Evolutionary conservation across 108 stramenopile species (phyloP).

Genomic region (Cyclotella cryptica): DNA sequence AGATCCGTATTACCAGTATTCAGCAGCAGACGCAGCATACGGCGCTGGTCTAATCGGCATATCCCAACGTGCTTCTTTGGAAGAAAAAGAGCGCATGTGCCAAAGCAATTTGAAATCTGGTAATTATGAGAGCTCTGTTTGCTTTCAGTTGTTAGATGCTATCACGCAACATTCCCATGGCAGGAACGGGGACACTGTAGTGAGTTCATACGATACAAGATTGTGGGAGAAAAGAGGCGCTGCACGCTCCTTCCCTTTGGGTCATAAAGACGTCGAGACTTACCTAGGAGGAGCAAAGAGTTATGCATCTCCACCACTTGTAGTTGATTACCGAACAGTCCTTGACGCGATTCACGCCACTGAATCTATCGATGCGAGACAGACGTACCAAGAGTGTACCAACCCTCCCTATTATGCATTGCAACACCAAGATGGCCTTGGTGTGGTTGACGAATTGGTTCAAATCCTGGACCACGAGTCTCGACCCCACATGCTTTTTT

Average conservation of each 20-base stretch:
- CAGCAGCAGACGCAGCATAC: conserved; percentile 88
- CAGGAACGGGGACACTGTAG: conserved; percentile 32
- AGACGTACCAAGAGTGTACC: conserved; percentile 90
- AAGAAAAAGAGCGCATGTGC: conserved; percentile 74
- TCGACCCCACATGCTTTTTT: conserved; percentile 67
- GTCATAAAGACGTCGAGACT: conserved; percentile 88
- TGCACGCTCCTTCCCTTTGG: conserved; percentile 81
- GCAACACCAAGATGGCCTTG: conserved; percentile 89
- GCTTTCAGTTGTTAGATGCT: conserved; percentile 83
- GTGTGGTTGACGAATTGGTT: conserved; percentile 83
- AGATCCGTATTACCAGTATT: conserved; percentile 93
- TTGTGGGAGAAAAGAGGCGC: conserved; percentile 52
- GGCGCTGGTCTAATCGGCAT: conserved; percentile 84
- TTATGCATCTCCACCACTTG: conserved; percentile 33
- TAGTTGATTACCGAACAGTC: conserved; percentile 52
- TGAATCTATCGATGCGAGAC: conserved; percentile 63
- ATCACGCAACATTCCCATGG: conserved; percentile 74
- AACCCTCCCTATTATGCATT: conserved; percentile 94
- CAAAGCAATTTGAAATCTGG: conserved; percentile 65
- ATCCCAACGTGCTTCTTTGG: conserved; percentile 73
- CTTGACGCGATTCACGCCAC: conserved; percentile 86
- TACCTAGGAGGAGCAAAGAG: conserved; percentile 67
- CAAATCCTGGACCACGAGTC: conserved; percentile 72
- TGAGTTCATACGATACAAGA: conserved; percentile 83
- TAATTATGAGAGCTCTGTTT: conserved; percentile 51